A percentile compares a stretch with the other conserved stretches of the same genome.
These are phyloP conservation scores for Mediolabrus comicus DNA, from an alignment of 108 stramenopile genomes.

Conservation along the genomic window DNA sequence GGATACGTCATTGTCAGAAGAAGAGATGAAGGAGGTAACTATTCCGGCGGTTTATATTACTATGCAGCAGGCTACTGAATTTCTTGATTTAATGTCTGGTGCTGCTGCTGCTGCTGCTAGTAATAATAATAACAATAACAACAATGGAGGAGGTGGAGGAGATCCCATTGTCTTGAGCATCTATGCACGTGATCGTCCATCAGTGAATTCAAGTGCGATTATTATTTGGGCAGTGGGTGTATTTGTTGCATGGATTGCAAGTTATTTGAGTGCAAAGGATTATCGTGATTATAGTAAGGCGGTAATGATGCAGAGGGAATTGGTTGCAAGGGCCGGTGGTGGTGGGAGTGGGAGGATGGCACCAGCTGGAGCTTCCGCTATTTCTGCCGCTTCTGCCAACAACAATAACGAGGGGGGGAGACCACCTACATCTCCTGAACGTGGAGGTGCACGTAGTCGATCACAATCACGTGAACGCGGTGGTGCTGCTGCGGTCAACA, in stretches of 20 bases:
- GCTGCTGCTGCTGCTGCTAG: too few relatives aligned
- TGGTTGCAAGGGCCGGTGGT: neutral
- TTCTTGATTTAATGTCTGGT: conserved; percentile 28
- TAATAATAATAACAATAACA: neutral
- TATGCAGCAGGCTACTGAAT: conserved; percentile 35
- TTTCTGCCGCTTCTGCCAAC: neutral
- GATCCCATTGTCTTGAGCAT: conserved; percentile 29
- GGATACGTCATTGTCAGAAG: conserved; percentile 23
- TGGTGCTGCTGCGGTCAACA: neutral
- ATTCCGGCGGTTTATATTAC: conserved; percentile 57
- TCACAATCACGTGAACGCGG: neutral
- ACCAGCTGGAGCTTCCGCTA: neutral
- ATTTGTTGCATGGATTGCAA: conserved; percentile 44
- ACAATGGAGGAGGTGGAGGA: neutral
- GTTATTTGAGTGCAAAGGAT: conserved; percentile 13
- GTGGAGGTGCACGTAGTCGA: neutral
- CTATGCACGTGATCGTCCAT: conserved; percentile 32
- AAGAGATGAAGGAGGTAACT: neutral
- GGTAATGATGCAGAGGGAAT: conserved; percentile 10
- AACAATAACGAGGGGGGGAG: neutral
- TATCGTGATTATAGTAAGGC: conserved; percentile 34
- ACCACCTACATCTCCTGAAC: neutral
- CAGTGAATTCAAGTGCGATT: conserved; percentile 40
- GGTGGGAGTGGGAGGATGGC: neutral
- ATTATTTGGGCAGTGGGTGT: conserved; percentile 60